A percentile compares a stretch with the other conserved stretches of the same genome.
phyloP scores from a whole-genome alignment of 257 asterid species.

The Solanum pinnatisectum region DNA sequence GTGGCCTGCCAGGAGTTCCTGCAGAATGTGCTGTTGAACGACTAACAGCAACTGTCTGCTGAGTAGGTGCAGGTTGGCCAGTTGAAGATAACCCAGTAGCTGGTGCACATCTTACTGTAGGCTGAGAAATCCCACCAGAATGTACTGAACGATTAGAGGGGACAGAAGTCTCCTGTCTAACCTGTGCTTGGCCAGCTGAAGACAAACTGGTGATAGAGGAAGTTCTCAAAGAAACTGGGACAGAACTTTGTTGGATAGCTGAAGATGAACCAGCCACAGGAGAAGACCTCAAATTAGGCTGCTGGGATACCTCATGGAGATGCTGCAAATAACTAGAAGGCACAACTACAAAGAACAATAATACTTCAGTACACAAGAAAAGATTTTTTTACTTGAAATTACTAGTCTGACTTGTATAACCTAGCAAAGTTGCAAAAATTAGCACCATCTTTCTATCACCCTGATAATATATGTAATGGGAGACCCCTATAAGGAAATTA shows the following conservation, averaged over 20 bases:
- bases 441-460: neutral
- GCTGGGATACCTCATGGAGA: conserved; percentile 25
- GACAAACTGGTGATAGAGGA: neutral
- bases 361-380: neutral
- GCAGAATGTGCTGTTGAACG: conserved; percentile 26
- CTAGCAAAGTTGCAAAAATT: neutral
- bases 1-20: conserved; percentile 44
- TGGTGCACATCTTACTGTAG: conserved; percentile 2
- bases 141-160: neutral
- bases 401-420: neutral
- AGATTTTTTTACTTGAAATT: neutral
- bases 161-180: neutral
- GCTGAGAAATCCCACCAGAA: neutral
- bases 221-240: neutral
- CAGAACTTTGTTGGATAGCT: neutral
- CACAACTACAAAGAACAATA: conserved; percentile 24
- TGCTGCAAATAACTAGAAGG: conserved; percentile 32
- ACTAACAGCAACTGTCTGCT: conserved; percentile 18
- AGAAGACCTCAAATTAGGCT: conserved; percentile 14
- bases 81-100: conserved; percentile 2
- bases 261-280: conserved; percentile 6
- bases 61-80: conserved; percentile 16
- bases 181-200: conserved; percentile 9
- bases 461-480: neutral
- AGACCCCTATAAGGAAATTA: neutral